phyloP scores from a whole-genome alignment of 495 filamentous ascomycete species.

The Articulospora tetracladia region DNA sequence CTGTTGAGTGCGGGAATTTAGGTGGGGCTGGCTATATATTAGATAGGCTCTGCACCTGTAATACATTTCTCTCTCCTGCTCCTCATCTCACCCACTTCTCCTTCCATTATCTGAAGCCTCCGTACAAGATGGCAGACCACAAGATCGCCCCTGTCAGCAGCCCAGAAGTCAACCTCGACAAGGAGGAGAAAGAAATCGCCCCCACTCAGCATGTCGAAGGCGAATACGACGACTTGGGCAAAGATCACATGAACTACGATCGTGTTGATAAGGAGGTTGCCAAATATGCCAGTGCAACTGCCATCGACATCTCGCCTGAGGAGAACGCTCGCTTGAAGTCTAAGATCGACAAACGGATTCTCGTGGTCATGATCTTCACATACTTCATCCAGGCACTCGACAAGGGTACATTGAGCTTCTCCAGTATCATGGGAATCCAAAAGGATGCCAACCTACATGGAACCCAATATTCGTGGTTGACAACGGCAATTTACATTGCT shows the following conservation, averaged over 20 bases:
- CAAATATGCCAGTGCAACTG: constrained; percentile 39
- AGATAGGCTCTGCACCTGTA: not conserved
- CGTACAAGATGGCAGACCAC: not conserved
- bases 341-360: constrained; percentile 35
- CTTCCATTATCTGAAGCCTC: not conserved
- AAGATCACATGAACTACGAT: constrained; percentile 17
- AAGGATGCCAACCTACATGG: constrained; percentile 41
- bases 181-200: not conserved
- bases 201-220: not conserved
- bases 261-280: constrained; percentile 21
- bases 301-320: constrained; percentile 40
- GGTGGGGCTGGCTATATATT: not conserved
- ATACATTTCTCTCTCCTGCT: not conserved
- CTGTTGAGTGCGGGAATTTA: not conserved
- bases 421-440: constrained; percentile 54
- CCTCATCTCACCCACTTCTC: not conserved
- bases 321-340: constrained; percentile 44
- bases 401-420: constrained; percentile 55
- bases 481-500: constrained; percentile 61
- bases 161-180: not conserved
- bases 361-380: constrained; percentile 38
- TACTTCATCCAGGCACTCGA: constrained; percentile 60
- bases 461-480: constrained; percentile 51
- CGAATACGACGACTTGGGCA: not conserved
- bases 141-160: not conserved